Evolutionary conservation across 768 basidiomycete genomes (phyloP).

Genomic region (Phylloporus sp.): DNA sequence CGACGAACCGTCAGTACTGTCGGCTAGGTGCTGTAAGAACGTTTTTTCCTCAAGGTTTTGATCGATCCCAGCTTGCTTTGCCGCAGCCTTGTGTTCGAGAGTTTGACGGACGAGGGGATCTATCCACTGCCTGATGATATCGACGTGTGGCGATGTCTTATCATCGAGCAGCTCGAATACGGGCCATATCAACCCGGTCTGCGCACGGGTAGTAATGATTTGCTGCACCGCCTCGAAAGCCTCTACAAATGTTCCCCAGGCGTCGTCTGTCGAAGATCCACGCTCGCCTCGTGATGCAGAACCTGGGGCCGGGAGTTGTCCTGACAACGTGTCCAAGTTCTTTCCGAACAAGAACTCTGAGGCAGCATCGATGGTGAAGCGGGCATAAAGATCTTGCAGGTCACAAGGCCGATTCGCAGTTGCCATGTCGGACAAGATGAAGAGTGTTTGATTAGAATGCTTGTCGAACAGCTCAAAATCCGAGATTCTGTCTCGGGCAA

Average conservation of each 20-base stretch:
- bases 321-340: constrained; percentile 58
- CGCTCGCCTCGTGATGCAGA: constrained; percentile 47
- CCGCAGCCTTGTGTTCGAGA: constrained; percentile 41
- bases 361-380: constrained; percentile 68
- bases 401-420: constrained; percentile 46
- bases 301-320: constrained; percentile 48
- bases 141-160: constrained; percentile 32
- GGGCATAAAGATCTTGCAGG: constrained; percentile 62
- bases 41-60: constrained; percentile 49
- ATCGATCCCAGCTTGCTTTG: constrained; percentile 36
- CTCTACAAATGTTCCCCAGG: constrained; percentile 54
- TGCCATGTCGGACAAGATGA: constrained; percentile 43
- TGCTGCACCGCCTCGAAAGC: constrained; percentile 41
- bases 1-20: constrained; percentile 56
- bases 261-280: constrained; percentile 55
- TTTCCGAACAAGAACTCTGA: constrained; percentile 72
- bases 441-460: constrained; percentile 45
- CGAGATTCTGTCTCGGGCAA: constrained; percentile 65
- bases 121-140: constrained; percentile 41
- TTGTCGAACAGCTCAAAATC: constrained; percentile 68
- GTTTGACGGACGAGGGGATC: constrained; percentile 61
- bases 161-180: constrained; percentile 40
- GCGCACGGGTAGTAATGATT: constrained; percentile 33
- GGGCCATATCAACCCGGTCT: constrained; percentile 41
- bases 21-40: constrained; percentile 64